A percentile compares a stretch with the other conserved stretches of the same genome.
Evolutionary conservation across 305 asterid genomes (phyloP).

Genomic region (Fraxinus sp.): DNA sequence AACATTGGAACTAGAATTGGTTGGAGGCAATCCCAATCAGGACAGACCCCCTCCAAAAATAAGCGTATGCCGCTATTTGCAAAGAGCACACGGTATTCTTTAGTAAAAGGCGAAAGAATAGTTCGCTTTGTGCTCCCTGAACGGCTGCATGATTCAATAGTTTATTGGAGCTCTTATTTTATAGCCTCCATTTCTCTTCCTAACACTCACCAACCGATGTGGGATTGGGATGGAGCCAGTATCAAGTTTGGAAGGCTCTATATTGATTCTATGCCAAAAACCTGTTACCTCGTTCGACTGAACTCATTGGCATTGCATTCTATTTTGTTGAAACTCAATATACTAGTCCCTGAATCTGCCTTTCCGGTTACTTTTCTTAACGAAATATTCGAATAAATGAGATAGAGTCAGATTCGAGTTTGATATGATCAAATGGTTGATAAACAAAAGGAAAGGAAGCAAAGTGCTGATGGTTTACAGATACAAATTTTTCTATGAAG

Average conservation of each 20-base stretch:
- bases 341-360: too few relatives aligned
- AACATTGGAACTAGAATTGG: background rate
- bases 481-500: too few relatives aligned
- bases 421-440: background rate
- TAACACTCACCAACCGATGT: background rate
- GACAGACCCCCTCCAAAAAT: background rate
- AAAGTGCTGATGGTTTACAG: background rate
- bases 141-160: slow-evolving; percentile 17
- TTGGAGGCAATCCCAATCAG: background rate
- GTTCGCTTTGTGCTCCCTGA: slow-evolving; percentile 34
- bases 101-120: slow-evolving; percentile 50
- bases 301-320: too few relatives aligned
- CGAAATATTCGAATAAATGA: too few relatives aligned
- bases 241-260: too few relatives aligned
- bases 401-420: background rate
- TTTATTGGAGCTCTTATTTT: background rate
- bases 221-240: background rate
- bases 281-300: too few relatives aligned
- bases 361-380: background rate
- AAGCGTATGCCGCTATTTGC: background rate
- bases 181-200: background rate
- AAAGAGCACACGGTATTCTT: slow-evolving; percentile 33
- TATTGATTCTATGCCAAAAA: too few relatives aligned
- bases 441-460: background rate
- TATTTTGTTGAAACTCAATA: too few relatives aligned